Evolutionary conservation across 2,329 filamentous ascomycete genomes (phyloP).

Genomic region (Helotiales sp.): DNA sequence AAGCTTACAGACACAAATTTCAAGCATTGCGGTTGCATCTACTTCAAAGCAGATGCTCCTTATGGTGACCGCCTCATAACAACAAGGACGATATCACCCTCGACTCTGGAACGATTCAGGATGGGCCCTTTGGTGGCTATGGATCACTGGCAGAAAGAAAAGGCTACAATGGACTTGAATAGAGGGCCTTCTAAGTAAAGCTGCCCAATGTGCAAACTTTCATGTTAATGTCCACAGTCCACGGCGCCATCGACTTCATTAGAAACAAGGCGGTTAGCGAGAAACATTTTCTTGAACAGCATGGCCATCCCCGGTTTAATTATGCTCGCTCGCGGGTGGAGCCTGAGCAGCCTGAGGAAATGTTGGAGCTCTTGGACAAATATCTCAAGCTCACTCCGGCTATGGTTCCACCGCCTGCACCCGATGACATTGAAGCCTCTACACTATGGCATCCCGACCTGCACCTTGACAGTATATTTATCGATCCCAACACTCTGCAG

Average conservation of each 20-base stretch:
- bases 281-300: constrained; percentile 34
- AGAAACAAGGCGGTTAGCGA: constrained; percentile 36
- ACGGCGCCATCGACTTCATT: constrained; percentile 34
- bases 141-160: constrained; percentile 39
- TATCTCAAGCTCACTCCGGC: constrained; percentile 33
- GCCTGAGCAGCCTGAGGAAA: constrained; percentile 32
- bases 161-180: constrained; percentile 37
- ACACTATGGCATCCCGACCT: constrained; percentile 42
- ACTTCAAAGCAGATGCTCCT: constrained; percentile 36
- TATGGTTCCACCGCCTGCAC: constrained; percentile 32
- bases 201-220: constrained; percentile 3
- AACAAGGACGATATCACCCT: constrained; percentile 27
- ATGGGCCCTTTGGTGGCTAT: constrained; percentile 40
- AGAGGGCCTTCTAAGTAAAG: constrained; percentile 40
- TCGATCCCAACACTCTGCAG: constrained; percentile 28
- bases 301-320: constrained; percentile 25
- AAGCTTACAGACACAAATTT: constrained; percentile 39
- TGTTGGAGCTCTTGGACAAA: constrained; percentile 36
- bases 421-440: constrained; percentile 16
- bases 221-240: constrained; percentile 31
- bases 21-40: constrained; percentile 40
- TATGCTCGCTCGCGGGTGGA: constrained; percentile 23
- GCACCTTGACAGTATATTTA: constrained; percentile 41
- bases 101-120: constrained; percentile 32
- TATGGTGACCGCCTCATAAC: not conserved